Evolutionary conservation across 2,329 filamentous ascomycete genomes (phyloP), one percentile per base, ranked within the genome.

Genomic region (Acephala macrosclerotiorum): DNA sequence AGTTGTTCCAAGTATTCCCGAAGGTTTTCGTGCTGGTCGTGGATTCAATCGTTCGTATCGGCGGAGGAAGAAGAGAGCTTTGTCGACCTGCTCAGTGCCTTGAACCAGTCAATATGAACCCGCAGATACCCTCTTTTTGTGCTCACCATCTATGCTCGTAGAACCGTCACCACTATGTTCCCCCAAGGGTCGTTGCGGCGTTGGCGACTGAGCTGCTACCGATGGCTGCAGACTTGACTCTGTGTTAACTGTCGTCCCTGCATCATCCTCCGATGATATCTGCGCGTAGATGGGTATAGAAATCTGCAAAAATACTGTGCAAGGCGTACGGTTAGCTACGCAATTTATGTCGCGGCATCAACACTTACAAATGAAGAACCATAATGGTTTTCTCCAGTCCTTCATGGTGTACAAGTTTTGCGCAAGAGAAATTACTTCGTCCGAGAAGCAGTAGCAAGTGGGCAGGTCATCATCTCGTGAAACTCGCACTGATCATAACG

Each of bases 1-100:
- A 42, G 83, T 80, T 64, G 83, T 82, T 45, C 85, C 85, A 6
- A 89, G 66, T 38, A 91, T 74, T 35, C 89, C 87, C 11, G 84
- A 84, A 8, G 87, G 85, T 74, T 85, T 87, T 65, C 76, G 71
- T 45, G 76, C 73, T 72, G 72, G 65, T 56, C 69, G 71, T 25
- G 71, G 72, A 65, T 73, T 70, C 60, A 67, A 64, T 69, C 68
- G 69, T 69, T 77, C 73, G 58, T 75, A 73, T 63, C 67, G 68
- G 29, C 71, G 75, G 38, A 80, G 74, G 61, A 75, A 73, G 26
- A 68, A 60, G 12, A 79, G 71, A n/a, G 78, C 77, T 69, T 78
- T 75, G 3, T 76, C 70, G 14, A 80, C 75, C 47, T 78, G 67
- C 61, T 77, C 75, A 33, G 70, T 66, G 20, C 74, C 75, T 77